Base-by-base conservation (phyloP, 2,329 filamentous ascomycete genomes). In the Claviceps purpurea region DNA sequence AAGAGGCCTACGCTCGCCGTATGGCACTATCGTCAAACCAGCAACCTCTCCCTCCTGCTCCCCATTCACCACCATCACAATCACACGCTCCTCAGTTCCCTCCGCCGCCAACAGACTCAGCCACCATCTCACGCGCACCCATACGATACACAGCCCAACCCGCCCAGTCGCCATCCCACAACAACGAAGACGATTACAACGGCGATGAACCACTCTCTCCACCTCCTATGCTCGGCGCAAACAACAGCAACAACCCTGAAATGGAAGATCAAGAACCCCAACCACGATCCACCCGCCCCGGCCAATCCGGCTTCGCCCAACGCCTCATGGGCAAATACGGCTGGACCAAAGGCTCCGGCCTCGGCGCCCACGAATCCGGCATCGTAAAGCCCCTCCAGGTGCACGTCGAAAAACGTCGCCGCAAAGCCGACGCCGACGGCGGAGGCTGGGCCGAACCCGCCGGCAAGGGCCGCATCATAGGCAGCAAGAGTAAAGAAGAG, bases 321-420 rank as follows among this genome's bases (percentile, higher is more conserved):
- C 85, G 89, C 38, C 78, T 97, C 52, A 89, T 98, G 81, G 79
- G 81, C 55, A 97, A 96, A 65, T 93, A 95, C 69, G 93, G 93
- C 52, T 97, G 90, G 87, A 84, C 82, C 39, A 85, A 90, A 62
- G 93, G 93, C 24, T 78, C 84, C 56, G 93, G 93, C 20, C 79
- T 98, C 4, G 93, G 93, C 58, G 89, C 88, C 16, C 79, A 84
- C 56, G 82, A 81, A 37, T 81, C 82, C 24, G 93, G 93, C 55
- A 96, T 98, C 60, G 76, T 88, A 51, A 87, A 89, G 22, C 87
- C 90, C 4, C 73, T 98, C 4, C 81, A 82, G 47, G 86, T 91
- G 26, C 81, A 95, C 60, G 78, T 91, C n/a, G 84, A 93, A 60
- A 94, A 93, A 70, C 78, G 85, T 37, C 87, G 88, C 66, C 89